A percentile compares a stretch with the other conserved stretches of the same genome.
phyloP scores from a whole-genome alignment of 345 rosid species.

The Gynandropsis gynandra region DNA sequence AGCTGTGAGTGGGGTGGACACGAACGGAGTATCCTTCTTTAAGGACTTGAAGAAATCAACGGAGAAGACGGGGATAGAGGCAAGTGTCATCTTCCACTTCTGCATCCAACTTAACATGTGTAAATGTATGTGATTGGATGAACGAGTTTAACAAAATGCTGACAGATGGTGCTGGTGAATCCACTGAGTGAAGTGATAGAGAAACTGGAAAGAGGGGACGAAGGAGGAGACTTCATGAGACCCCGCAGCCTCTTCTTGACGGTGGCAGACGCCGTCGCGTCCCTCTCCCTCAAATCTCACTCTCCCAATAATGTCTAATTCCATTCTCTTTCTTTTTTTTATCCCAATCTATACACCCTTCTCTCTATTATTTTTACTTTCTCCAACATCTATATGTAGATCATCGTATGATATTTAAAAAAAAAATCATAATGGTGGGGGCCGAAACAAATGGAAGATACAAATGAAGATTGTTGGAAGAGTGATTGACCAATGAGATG shows the following conservation, averaged over 20 bases:
- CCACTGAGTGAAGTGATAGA: constrained; percentile 82
- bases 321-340: neutral
- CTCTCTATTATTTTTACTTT: no score
- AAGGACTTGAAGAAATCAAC: constrained; percentile 56
- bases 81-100: constrained; percentile 19
- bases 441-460: no score
- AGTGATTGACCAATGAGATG: no score
- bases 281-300: constrained; percentile 54
- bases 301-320: constrained; percentile 37
- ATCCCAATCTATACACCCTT: neutral
- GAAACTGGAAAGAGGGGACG: constrained; percentile 66
- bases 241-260: constrained; percentile 67
- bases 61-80: constrained; percentile 52
- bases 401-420: no score
- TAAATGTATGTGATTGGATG: neutral
- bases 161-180: constrained; percentile 86
- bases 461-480: no score
- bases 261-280: constrained; percentile 81
- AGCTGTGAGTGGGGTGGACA: constrained; percentile 85
- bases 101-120: neutral
- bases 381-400: no score
- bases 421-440: no score
- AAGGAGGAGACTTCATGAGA: constrained; percentile 31
- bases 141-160: neutral
- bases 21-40: constrained; percentile 66